These are phyloP conservation scores for Helenozyma rhizophorensis DNA, from an alignment of 805 yeast species.

Conservation along the genomic window DNA sequence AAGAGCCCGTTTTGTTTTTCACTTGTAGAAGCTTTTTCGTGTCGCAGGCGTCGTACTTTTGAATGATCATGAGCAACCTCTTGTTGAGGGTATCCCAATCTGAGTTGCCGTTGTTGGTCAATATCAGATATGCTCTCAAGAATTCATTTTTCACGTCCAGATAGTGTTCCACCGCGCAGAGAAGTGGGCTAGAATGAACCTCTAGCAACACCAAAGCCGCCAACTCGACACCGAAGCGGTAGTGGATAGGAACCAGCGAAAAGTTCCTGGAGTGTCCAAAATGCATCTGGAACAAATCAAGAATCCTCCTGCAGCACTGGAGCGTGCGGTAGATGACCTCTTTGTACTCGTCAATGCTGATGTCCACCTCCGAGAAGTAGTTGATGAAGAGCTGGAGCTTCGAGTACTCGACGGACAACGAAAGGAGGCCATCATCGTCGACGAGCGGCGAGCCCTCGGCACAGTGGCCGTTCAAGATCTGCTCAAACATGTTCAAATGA, in stretches of 20 bases:
- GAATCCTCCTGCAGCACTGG: slow-evolving; percentile 24
- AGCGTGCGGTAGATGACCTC: slow-evolving; percentile 23
- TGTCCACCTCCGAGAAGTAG: slow-evolving; percentile 24
- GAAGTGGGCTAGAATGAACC: slow-evolving; percentile 16
- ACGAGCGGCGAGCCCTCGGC: slow-evolving; percentile 16
- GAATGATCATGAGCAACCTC: slow-evolving; percentile 11
- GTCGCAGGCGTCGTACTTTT: slow-evolving; percentile 11
- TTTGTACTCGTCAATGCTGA: slow-evolving; percentile 26
- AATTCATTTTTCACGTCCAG: slow-evolving; percentile 9
- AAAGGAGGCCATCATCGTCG: slow-evolving; percentile 19
- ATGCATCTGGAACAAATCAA: slow-evolving; percentile 21
- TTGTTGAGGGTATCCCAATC: slow-evolving; percentile 8
- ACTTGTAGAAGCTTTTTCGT: slow-evolving; percentile 4
- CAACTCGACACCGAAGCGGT: slow-evolving; percentile 34
- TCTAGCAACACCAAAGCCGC: slow-evolving; percentile 27
- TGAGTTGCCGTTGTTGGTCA: slow-evolving; percentile 4
- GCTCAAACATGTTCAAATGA: slow-evolving; percentile 40
- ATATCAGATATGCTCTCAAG: slow-evolving; percentile 8
- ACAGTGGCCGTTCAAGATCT: slow-evolving; percentile 29
- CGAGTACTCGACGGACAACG: slow-evolving; percentile 32
- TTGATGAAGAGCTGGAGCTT: slow-evolving; percentile 36
- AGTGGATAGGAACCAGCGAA: slow-evolving; percentile 38
- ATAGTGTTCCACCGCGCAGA: slow-evolving; percentile 9
- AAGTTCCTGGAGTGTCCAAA: slow-evolving; percentile 16
- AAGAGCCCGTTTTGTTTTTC: slow-evolving; percentile 11